Base-by-base conservation (phyloP, 1,284 basidiomycete genomes). In the Heterobasidion parviporum region DNA sequence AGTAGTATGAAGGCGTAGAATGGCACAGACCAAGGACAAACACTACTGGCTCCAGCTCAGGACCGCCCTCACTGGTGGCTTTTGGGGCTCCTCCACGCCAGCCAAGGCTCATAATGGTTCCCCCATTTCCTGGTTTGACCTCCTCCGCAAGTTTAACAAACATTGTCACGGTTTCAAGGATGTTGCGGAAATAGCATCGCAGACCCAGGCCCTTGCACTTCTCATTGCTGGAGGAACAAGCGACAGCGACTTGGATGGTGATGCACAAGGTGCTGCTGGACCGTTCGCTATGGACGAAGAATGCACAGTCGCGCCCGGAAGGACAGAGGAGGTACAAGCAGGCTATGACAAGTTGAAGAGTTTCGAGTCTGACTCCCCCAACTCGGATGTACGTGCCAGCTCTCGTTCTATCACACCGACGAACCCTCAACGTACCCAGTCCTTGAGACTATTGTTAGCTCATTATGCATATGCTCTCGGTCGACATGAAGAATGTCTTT, bases 71-170 rank as follows among this genome's bases (percentile, higher is more conserved):
- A 83, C 83, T 3, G 80, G 81, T 1, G 89, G 89, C 2, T 72
- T 80, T 59, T 92, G 89, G 89, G 70, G 80, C 9, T 71, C 81
- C 1, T 59, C 69, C 1, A 65, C 67, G 34, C 88, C 90, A 0
- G 89, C 83, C 2, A 85, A 79, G 60, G 75, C 81, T 0, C 79
- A 79, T 10, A 83, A 83, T 51, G 85, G 81, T 15, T 62, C 67
- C 0, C 64, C 70, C 8, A 68, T 95, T 34, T 75, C 82, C 10
- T 95, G 92, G 93, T 76, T 80, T 2, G 89, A 93, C 63, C 78
- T 94, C 15, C 72, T 94, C 32, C 78, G 91, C 62, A 95, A 96
- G 68, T 94, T 92, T 76, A 87, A 88, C 64, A 95, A 94, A 65
- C 92, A 95, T 64, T 89, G 86, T 56, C 74, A 67, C 20, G 81